These are phyloP conservation scores for Rhodamnia rubescens DNA, from an alignment of 345 rosid species.

Conservation along the genomic window DNA sequence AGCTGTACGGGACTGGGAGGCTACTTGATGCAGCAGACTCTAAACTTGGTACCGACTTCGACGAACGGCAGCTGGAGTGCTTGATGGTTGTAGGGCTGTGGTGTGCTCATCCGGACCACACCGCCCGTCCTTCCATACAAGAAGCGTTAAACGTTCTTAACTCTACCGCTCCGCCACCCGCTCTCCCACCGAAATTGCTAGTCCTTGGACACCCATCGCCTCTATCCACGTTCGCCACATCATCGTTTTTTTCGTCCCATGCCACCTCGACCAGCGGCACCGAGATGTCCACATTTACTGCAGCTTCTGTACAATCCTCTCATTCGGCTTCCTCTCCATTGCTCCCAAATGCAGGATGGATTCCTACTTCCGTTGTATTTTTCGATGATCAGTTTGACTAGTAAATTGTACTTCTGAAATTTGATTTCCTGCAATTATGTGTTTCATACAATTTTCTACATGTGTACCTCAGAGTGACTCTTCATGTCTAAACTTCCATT, in stretches of 20 bases:
- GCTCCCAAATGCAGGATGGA: not conserved
- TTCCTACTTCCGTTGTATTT: not conserved
- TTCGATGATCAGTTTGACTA: not conserved
- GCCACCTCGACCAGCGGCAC: not conserved
- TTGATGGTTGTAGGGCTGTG: not conserved
- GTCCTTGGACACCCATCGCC: not conserved
- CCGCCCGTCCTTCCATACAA: not conserved
- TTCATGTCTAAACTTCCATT: not conserved
- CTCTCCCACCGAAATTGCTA: not conserved
- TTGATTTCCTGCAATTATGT: no score
- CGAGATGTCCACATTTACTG: not conserved
- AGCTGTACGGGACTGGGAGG: not conserved
- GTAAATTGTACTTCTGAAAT: not conserved
- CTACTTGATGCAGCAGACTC: not conserved
- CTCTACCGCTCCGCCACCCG: not conserved
- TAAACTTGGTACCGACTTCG: not conserved
- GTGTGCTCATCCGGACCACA: not conserved
- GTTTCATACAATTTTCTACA: not conserved
- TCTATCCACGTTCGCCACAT: fast-evolving
- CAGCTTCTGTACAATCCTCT: not conserved
- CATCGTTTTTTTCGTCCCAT: not conserved
- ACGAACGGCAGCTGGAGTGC: not conserved
- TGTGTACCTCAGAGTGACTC: not conserved
- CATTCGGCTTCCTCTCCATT: not conserved
- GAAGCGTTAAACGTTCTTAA: not conserved